These are phyloP conservation scores for Phytopythium mirpurense DNA, from an alignment of 352 stramenopile genomes.

Conservation along the genomic window DNA sequence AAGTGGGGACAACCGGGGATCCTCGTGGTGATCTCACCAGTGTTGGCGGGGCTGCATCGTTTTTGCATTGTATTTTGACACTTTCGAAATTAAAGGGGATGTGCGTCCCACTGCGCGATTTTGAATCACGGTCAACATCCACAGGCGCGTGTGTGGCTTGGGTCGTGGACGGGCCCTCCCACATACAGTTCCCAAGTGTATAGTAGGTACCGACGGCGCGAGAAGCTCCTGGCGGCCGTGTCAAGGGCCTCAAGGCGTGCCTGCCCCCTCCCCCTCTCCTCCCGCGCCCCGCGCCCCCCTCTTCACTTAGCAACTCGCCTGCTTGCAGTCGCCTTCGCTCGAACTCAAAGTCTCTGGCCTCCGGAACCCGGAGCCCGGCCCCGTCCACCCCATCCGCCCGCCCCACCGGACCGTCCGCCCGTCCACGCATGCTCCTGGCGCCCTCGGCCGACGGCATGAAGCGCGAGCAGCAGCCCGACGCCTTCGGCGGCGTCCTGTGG, in stretches of 20 bases:
- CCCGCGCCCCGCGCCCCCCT: background rate
- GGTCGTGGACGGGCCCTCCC: too few relatives aligned
- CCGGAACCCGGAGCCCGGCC: too few relatives aligned
- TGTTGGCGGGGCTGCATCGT: too few relatives aligned
- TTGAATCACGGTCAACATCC: background rate
- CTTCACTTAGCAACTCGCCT: slow-evolving; percentile 5
- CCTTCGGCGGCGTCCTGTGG: background rate
- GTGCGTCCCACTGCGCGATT: background rate
- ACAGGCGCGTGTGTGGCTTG: background rate
- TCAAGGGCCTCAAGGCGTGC: too few relatives aligned
- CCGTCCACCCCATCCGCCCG: background rate
- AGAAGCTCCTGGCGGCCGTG: too few relatives aligned
- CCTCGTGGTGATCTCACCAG: too few relatives aligned
- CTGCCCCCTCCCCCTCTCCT: background rate
- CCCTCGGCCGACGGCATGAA: slow-evolving; percentile 3
- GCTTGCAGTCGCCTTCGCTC: too few relatives aligned
- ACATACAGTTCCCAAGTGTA: background rate
- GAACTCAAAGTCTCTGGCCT: too few relatives aligned
- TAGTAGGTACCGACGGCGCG: background rate
- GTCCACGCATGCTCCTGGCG: background rate
- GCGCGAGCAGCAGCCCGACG: slow-evolving; percentile 5
- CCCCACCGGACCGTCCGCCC: background rate
- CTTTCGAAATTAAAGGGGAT: background rate
- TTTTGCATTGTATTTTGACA: background rate
- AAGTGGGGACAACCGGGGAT: too few relatives aligned